A percentile compares a stretch with the other conserved stretches of the same genome.
These are phyloP conservation scores for Volvariella volvacea DNA, from an alignment of 1,284 basidiomycete species.

Conservation along the genomic window DNA sequence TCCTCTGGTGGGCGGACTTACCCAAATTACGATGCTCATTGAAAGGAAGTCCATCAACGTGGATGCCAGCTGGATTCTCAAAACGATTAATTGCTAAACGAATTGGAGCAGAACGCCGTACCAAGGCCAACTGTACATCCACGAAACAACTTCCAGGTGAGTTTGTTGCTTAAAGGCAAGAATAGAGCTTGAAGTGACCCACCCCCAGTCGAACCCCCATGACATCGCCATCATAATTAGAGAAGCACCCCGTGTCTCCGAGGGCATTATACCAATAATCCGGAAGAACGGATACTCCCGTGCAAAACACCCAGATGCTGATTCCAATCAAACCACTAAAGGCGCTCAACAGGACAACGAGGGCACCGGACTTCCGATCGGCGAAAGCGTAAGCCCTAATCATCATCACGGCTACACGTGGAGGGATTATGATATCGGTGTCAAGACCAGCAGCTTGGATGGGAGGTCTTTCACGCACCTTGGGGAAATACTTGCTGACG, in stretches of 20 bases:
- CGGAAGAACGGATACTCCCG: not conserved
- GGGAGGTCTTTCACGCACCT: no score
- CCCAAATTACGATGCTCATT: not conserved
- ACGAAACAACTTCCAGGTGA: no score
- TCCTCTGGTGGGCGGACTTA: no score
- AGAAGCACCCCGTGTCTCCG: not conserved
- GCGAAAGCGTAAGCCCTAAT: not conserved
- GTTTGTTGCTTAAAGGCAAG: no score
- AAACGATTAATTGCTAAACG: no score
- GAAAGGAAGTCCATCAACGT: not conserved
- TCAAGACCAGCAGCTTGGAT: no score
- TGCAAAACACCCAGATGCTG: not conserved
- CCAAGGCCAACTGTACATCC: no score
- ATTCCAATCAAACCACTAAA: not conserved
- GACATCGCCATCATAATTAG: not conserved
- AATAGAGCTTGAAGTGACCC: no score
- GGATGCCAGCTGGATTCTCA: no score
- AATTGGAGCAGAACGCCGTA: no score
- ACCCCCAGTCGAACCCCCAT: not conserved
- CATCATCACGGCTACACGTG: not conserved
- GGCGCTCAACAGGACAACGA: not conserved
- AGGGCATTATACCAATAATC: not conserved
- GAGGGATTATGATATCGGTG: no score
- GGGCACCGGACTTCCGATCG: not conserved
- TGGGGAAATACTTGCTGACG: not conserved